These are phyloP conservation scores for Aaosphaeria pasadenensis DNA, from an alignment of 2,329 filamentous ascomycete species.

Conservation along the genomic window DNA sequence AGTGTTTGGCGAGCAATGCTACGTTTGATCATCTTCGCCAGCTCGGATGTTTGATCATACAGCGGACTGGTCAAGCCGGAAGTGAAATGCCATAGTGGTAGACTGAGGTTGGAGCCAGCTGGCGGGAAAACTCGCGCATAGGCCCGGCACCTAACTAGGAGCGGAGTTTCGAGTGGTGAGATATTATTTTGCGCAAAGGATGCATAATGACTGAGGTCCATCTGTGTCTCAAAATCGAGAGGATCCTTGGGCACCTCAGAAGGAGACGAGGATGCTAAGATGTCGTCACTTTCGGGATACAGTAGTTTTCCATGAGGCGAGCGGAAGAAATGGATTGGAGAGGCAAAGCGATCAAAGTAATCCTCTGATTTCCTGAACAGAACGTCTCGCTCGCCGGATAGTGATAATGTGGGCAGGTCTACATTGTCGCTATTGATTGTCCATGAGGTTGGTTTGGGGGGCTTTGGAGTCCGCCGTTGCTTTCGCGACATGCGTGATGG, in stretches of 20 bases:
- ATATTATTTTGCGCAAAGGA: conserved; percentile 10
- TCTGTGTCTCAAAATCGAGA: conserved; percentile 28
- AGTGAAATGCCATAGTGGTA: conserved; percentile 43
- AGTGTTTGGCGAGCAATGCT: conserved; percentile 36
- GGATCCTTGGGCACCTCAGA: conserved; percentile 17
- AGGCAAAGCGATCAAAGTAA: conserved; percentile 51
- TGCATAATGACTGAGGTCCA: conserved; percentile 26
- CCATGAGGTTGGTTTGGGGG: conserved; percentile 23
- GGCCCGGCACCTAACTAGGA: conserved; percentile 24
- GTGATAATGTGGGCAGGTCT: conserved; percentile 21
- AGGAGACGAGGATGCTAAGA: conserved; percentile 16
- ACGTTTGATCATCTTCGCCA: conserved; percentile 38
- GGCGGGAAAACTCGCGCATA: conserved; percentile 44
- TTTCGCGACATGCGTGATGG: conserved; percentile 12
- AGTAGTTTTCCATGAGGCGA: conserved; percentile 36
- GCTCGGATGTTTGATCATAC: conserved; percentile 39
- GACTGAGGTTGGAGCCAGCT: conserved; percentile 32
- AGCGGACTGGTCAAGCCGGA: conserved; percentile 38
- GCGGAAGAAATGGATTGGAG: conserved; percentile 50
- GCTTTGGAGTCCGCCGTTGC: conserved; percentile 16
- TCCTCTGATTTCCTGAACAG: conserved; percentile 43
- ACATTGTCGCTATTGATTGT: conserved; percentile 20
- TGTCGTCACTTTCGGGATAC: conserved; percentile 21
- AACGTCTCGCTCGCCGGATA: conserved; percentile 32
- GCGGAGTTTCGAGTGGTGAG: conserved; percentile 13